Evolutionary conservation across 768 basidiomycete species (phyloP).

Genomic region (Rossbeevera mucosa): DNA sequence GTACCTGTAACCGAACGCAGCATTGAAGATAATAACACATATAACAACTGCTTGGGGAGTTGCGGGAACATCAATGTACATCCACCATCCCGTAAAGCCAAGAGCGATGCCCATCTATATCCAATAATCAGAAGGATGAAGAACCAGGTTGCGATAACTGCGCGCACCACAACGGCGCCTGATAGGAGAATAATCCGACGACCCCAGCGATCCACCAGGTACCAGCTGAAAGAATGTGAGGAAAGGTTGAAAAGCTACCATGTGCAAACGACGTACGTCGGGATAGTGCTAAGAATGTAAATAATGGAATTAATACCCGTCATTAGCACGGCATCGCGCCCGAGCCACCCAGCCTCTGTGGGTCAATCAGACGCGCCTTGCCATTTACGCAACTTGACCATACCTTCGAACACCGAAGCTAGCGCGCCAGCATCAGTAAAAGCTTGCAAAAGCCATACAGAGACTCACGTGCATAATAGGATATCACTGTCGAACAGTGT

Average conservation of each 20-base stretch:
- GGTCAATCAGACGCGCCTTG: constrained; percentile 7
- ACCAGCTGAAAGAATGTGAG: constrained; percentile 59
- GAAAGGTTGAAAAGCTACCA: constrained; percentile 1
- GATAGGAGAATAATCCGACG: constrained; percentile 81
- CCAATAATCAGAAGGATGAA: constrained; percentile 1
- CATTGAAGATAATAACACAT: constrained; percentile 90
- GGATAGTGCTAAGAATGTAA: constrained; percentile 74
- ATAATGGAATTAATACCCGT: constrained; percentile 89
- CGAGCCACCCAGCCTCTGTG: constrained; percentile 91
- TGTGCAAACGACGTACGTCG: constrained; percentile 55
- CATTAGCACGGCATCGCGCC: constrained; percentile 91
- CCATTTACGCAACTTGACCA: constrained; percentile 3
- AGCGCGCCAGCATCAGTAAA: constrained; percentile 8
- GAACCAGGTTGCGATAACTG: background rate
- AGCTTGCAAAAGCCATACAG: background rate
- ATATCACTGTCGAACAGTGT: constrained; percentile 60
- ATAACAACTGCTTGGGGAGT: constrained; percentile 86
- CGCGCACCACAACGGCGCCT: constrained; percentile 72
- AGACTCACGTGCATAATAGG: constrained; percentile 85
- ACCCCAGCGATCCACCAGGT: constrained; percentile 89
- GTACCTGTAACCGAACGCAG: constrained; percentile 85
- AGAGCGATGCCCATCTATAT: constrained; percentile 77
- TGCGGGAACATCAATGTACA: constrained; percentile 81
- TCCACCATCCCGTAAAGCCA: constrained; percentile 84
- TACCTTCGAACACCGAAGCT: constrained; percentile 92